A percentile compares a stretch with the other conserved stretches of the same genome.
Conservation (phyloP, 805 yeast genomes). For the Metschnikowia picachoensis region DNA sequence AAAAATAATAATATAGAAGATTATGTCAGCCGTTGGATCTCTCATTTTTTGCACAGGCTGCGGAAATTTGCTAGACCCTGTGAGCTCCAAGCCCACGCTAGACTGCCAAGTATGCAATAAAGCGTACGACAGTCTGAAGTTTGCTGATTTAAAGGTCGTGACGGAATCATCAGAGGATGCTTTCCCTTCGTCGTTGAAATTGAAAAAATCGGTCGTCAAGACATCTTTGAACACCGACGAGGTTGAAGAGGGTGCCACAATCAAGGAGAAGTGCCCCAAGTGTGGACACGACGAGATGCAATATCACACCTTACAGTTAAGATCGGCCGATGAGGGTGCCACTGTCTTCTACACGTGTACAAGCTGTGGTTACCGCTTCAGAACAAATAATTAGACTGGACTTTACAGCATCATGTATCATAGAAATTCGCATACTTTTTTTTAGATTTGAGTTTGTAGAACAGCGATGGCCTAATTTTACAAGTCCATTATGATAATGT, state of each 20-base stretch:
- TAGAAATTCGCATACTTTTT: neutral
- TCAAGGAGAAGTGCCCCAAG: slow-evolving; percentile 96
- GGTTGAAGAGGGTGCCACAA: slow-evolving; percentile 91
- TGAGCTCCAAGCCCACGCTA: slow-evolving; percentile 44
- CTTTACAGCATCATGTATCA: slow-evolving; percentile 2
- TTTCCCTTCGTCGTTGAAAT: slow-evolving; percentile 79
- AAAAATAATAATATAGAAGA: neutral
- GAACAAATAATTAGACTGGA: slow-evolving; percentile 77
- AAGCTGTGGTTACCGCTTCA: slow-evolving; percentile 84
- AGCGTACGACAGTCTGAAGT: slow-evolving; percentile 45
- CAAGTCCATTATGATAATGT: too few species aligned
- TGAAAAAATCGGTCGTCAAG: slow-evolving; percentile 87
- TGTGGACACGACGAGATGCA: slow-evolving; percentile 98
- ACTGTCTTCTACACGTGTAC: slow-evolving; percentile 98
- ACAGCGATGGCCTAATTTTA: too few species aligned
- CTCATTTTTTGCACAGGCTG: slow-evolving; percentile 90
- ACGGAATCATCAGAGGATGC: slow-evolving; percentile 90
- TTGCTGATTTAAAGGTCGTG: slow-evolving; percentile 76
- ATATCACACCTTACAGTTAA: slow-evolving; percentile 90
- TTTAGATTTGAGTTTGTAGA: too few species aligned
- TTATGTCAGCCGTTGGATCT: slow-evolving; percentile 95
- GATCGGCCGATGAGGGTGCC: slow-evolving; percentile 99
- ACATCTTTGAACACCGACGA: slow-evolving; percentile 74
- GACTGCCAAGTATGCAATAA: slow-evolving; percentile 53
- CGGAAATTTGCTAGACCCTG: slow-evolving; percentile 82